These are phyloP conservation scores for Elaphomyces granulatus DNA, from an alignment of 495 filamentous ascomycete species.

Conservation along the genomic window DNA sequence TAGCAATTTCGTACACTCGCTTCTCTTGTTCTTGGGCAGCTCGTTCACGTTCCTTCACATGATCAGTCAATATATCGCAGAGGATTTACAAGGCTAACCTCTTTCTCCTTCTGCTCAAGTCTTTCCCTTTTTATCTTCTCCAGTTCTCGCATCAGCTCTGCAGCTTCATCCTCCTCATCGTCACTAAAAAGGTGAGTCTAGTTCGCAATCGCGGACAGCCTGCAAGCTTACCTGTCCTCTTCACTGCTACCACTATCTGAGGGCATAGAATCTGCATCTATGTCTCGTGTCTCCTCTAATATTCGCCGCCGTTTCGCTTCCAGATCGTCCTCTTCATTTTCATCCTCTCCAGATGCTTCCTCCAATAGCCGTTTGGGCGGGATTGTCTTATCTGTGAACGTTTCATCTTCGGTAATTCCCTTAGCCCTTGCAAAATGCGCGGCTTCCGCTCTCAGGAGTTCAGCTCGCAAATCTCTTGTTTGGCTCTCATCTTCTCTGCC, in stretches of 20 bases:
- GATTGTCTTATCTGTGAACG: constrained; percentile 20
- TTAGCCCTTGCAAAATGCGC: constrained; percentile 75
- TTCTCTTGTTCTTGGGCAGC: constrained; percentile 65
- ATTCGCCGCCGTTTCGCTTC: constrained; percentile 78
- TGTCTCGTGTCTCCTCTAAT: constrained; percentile 74
- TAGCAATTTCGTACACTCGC: constrained; percentile 74
- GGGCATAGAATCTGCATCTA: constrained; percentile 77
- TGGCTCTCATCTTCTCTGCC: constrained; percentile 64
- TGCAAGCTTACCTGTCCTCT: constrained; percentile 45
- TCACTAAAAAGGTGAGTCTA: constrained; percentile 32
- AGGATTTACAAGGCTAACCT: constrained; percentile 32
- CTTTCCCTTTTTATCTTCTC: constrained; percentile 91
- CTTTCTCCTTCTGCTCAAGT: constrained; percentile 68
- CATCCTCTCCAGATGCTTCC: constrained; percentile 25
- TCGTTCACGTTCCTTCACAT: constrained; percentile 51
- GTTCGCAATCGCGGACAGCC: too few relatives aligned
- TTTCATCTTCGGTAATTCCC: constrained; percentile 37
- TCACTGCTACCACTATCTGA: constrained; percentile 57
- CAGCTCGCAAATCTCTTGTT: constrained; percentile 72
- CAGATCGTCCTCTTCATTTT: constrained; percentile 47
- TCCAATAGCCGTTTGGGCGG: constrained; percentile 56
- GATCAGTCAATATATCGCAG: constrained; percentile 7
- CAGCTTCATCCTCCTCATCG: constrained; percentile 80
- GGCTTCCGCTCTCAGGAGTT: constrained; percentile 79
- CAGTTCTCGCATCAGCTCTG: constrained; percentile 77